Base-by-base conservation (phyloP, 768 basidiomycete species). In the Pulveroboletus sp. region DNA sequence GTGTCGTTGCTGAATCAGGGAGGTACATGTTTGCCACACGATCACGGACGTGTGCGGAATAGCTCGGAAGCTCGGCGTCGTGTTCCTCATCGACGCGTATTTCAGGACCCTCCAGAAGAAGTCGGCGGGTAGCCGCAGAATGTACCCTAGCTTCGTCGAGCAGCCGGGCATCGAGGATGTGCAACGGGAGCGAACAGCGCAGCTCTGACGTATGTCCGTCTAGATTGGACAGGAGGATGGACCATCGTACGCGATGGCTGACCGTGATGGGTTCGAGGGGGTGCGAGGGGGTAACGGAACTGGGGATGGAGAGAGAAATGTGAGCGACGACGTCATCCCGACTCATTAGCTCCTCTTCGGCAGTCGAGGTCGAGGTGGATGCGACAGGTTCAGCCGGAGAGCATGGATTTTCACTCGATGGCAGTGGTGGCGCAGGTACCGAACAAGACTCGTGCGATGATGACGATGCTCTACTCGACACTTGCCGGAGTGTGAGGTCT, bases 121-220 rank as follows among this genome's bases (percentile, higher is more conserved):
- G 55, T 8, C 86, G 81, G 17, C 93, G 81, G 0, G 92, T 91
- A 5, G 75, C 74, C n/a, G 83, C 74, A 5, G 91, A 86, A 24
- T 82, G 77, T 2, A 77, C 73, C 32, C 84, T 76, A 1, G 91
- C 86, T 64, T 96, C 93, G 13, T 83, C 76, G 14, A 89, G 74
- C 1, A 95, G 71, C 11, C 79, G 74, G 51, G 78, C 64, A 56
- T 93, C 85, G 21, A 97, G 83, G 42, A 98, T 76, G 61, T 89
- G 82, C 31, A 98, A 69, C 0, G 95, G 95, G 6, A 97, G 76
- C 1, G 93, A 93, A 67, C 95, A 97, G 14, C 93, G 83, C n/a
- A 98, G 76, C 67, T 97, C 93, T 8, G 92, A 94, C 3, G 83
- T 85, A 64, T 97, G 95, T 0, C 93, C 93, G 63, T 97, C 95